phyloP scores from a whole-genome alignment of 2,329 filamentous ascomycete genomes.

The Thelonectria olida region DNA sequence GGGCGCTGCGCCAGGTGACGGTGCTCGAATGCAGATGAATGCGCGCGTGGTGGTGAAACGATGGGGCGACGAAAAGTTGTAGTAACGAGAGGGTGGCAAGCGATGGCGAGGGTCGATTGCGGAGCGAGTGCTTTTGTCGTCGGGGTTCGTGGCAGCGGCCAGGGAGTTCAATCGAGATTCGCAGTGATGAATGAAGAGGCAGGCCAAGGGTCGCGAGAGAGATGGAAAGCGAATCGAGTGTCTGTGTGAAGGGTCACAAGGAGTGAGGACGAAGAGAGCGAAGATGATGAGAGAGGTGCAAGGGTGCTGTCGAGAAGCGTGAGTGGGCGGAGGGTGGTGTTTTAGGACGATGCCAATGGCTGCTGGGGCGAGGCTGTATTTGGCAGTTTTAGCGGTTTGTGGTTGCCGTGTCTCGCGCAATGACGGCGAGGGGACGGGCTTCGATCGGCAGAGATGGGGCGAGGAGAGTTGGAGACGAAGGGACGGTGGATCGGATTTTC shows the following conservation, averaged over 20 bases:
- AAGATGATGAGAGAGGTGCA: neutral
- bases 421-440: slow-evolving; percentile 1
- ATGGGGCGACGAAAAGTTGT: neutral
- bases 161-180: slow-evolving; percentile 4
- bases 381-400: neutral
- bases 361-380: neutral
- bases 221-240: neutral
- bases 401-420: slow-evolving; percentile 21
- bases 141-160: neutral
- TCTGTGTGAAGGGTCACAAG: neutral
- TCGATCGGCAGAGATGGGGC: slow-evolving; percentile 12
- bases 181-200: neutral
- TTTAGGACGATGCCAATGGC: slow-evolving; percentile 12
- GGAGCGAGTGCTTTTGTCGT: slow-evolving; percentile 6
- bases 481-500: slow-evolving; percentile 16
- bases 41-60: slow-evolving; percentile 2
- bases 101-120: neutral
- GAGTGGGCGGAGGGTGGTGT: slow-evolving; percentile 6
- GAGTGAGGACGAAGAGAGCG: neutral
- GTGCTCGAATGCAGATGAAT: slow-evolving; percentile 10
- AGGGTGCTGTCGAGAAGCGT: neutral
- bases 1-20: slow-evolving; percentile 20
- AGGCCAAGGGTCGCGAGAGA: neutral
- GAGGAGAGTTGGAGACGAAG: neutral
- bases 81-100: neutral